These are phyloP conservation scores for Smallanthus sonchifolius DNA, from an alignment of 129 eudicot genomes.

Conservation along the genomic window DNA sequence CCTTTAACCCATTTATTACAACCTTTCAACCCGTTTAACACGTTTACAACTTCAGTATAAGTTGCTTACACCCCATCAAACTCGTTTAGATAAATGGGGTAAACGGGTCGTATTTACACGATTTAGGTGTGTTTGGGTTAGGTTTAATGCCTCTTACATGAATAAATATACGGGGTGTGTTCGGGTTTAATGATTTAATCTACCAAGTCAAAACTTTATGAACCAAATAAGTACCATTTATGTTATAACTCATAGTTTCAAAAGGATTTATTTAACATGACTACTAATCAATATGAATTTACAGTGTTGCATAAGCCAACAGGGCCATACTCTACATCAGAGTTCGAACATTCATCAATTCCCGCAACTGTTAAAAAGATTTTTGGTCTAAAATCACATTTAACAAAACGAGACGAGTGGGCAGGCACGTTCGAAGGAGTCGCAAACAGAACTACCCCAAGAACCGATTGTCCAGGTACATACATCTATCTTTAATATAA, in stretches of 20 bases:
- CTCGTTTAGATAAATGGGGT: not conserved
- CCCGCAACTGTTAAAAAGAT: constrained; percentile 82
- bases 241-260: not conserved
- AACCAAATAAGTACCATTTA: not conserved
- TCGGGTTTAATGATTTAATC: not conserved
- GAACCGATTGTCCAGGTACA: constrained; percentile 80
- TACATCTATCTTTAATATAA: not conserved
- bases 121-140: not conserved
- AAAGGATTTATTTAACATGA: not conserved
- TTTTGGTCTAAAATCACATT: constrained; percentile 49
- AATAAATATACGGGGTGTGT: not conserved
- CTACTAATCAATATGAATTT: not conserved
- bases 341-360: constrained; percentile 77
- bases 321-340: constrained; percentile 71
- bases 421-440: constrained; percentile 73
- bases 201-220: not conserved
- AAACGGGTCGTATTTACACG: not conserved
- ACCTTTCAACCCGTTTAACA: not conserved
- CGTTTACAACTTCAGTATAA: not conserved
- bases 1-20: not conserved
- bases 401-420: constrained; percentile 80
- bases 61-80: too few species aligned
- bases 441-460: constrained; percentile 46
- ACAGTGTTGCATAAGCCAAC: constrained; percentile 51
- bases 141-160: not conserved